Conservation (phyloP, 371 early-diverging fungal species). For the Amoeboaphelidium protococcarum region DNA sequence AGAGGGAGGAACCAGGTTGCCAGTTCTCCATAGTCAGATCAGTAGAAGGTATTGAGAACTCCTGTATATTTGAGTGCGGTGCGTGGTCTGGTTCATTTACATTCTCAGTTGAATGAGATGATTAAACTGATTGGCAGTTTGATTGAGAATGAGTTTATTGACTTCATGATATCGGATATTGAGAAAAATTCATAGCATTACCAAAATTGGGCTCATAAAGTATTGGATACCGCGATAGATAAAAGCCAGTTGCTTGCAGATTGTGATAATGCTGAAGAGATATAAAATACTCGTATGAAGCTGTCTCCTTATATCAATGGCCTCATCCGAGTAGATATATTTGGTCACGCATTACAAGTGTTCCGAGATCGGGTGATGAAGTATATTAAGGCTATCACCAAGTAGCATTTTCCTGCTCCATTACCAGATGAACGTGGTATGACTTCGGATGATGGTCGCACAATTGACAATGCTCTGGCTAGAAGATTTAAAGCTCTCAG, state of each 20-base stretch:
- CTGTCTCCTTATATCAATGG: conserved; percentile 42
- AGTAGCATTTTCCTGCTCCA: conserved; percentile 13
- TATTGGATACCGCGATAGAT: conserved; percentile 5
- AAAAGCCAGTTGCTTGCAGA: conserved; percentile 1
- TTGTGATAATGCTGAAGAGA: background rate
- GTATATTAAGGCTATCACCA: conserved; percentile 41
- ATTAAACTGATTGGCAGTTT: conserved; percentile 29
- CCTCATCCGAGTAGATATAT: conserved; percentile 35
- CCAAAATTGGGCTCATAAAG: conserved; percentile 8
- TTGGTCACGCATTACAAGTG: conserved; percentile 29
- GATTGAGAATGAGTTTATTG: conserved; percentile 42
- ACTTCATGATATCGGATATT: conserved; percentile 28
- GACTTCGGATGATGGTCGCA: too few species aligned
- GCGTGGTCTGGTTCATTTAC: conserved; percentile 25
- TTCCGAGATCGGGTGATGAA: conserved; percentile 39
- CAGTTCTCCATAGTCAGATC: conserved; percentile 5
- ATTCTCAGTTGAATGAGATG: conserved; percentile 32
- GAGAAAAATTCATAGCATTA: conserved; percentile 11
- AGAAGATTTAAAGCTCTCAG: conserved; percentile 28
- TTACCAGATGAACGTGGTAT: background rate
- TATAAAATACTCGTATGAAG: conserved; percentile 9
- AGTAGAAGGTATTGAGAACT: conserved; percentile 4
- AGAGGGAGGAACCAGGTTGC: conserved; percentile 13
- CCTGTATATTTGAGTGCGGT: too few species aligned
- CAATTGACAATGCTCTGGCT: conserved; percentile 13